Evolutionary conservation across 2,329 filamentous ascomycete genomes (phyloP).

Genomic region (Alternaria solani): DNA sequence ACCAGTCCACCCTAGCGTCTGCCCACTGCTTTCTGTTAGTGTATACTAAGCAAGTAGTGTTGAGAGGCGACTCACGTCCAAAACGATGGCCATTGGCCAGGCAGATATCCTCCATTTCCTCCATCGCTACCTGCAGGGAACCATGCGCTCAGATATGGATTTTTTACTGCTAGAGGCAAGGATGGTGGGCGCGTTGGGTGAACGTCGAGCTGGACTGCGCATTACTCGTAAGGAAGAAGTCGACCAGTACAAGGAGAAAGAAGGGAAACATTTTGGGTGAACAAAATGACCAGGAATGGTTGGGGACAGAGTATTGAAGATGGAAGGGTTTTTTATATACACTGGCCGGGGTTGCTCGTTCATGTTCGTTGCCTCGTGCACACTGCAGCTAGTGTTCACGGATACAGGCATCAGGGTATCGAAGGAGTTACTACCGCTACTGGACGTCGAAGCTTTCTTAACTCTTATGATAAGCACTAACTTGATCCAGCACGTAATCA

Average conservation of each 20-base stretch:
- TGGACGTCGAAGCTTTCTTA: neutral
- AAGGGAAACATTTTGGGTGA: slow-evolving; percentile 30
- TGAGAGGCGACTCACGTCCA: slow-evolving; percentile 60
- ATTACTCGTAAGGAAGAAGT: slow-evolving; percentile 23
- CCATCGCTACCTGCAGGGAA: slow-evolving; percentile 67
- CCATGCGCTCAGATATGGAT: slow-evolving; percentile 78
- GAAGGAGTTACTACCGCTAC: neutral
- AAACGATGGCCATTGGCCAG: slow-evolving; percentile 73
- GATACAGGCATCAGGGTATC: slow-evolving; percentile 1
- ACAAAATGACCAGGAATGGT: neutral
- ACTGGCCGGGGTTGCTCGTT: neutral
- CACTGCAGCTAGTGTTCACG: slow-evolving; percentile 7
- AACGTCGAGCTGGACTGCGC: slow-evolving; percentile 61
- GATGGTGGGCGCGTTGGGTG: slow-evolving; percentile 71
- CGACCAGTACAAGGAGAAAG: slow-evolving; percentile 25
- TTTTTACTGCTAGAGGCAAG: slow-evolving; percentile 75
- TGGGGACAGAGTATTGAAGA: neutral
- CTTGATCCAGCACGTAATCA: neutral
- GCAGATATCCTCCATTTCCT: slow-evolving; percentile 71
- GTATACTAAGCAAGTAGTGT: slow-evolving; percentile 53
- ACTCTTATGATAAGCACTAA: slow-evolving; percentile 4
- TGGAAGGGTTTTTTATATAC: slow-evolving; percentile 11
- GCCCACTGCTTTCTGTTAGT: slow-evolving; percentile 54
- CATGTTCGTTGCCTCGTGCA: neutral
- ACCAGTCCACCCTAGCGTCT: slow-evolving; percentile 71